phyloP scores from a whole-genome alignment of 208 protist species.

The Leishmania tarentolae region DNA sequence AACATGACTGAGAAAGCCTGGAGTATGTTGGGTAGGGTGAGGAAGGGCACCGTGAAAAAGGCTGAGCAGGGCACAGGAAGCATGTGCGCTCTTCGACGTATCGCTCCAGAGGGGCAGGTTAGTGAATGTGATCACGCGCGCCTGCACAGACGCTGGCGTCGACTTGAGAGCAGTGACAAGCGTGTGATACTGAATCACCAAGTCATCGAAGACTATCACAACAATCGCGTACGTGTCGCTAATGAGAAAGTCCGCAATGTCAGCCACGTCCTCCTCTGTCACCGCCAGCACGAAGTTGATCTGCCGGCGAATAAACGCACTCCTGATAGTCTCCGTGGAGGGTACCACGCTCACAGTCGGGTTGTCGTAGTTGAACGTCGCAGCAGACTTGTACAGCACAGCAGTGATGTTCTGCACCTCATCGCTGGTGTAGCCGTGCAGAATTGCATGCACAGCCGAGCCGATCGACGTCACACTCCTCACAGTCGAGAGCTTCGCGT shows the following conservation, averaged over 20 bases:
- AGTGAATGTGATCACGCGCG: slow-evolving; percentile 36
- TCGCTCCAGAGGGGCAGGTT: slow-evolving; percentile 57
- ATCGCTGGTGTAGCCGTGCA: slow-evolving; percentile 10
- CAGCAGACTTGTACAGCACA: slow-evolving; percentile 12
- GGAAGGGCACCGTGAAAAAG: background rate
- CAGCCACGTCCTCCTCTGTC: slow-evolving; percentile 8
- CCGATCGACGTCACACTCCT: background rate
- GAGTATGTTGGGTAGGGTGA: background rate
- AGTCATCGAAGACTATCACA: slow-evolving; percentile 41
- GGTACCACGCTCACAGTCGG: background rate
- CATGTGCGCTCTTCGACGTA: slow-evolving; percentile 1
- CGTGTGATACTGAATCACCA: slow-evolving; percentile 32
- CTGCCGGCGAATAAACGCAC: background rate
- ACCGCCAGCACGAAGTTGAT: slow-evolving; percentile 19
- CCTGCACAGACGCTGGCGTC: slow-evolving; percentile 16
- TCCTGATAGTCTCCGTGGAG: background rate
- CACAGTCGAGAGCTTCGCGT: slow-evolving; percentile 3
- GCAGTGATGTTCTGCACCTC: background rate
- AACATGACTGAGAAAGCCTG: background rate
- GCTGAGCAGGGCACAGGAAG: background rate
- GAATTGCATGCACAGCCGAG: background rate
- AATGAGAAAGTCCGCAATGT: slow-evolving; percentile 24
- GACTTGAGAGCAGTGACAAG: slow-evolving; percentile 22
- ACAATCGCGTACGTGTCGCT: slow-evolving; percentile 17
- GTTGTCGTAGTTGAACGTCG: slow-evolving; percentile 6